A percentile compares a stretch with the other conserved stretches of the same genome.
phyloP scores from a whole-genome alignment of 1,284 basidiomycete genomes.

The Trichosporon faecale region DNA sequence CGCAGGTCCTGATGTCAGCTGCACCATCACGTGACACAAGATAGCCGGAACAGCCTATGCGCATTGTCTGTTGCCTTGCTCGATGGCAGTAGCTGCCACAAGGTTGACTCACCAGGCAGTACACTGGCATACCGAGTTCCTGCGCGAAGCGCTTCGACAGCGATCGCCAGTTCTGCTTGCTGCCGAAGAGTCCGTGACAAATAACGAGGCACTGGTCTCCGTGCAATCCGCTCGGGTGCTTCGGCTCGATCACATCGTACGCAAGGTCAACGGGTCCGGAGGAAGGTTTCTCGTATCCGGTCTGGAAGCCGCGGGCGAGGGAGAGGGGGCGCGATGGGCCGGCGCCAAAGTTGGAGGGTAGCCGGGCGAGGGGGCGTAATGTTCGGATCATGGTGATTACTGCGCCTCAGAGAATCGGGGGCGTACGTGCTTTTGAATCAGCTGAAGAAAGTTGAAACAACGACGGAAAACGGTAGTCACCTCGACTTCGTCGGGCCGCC shows the following conservation, averaged over 20 bases:
- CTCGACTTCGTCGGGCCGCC: not conserved
- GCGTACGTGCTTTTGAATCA: not conserved
- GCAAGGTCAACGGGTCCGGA: conserved; percentile 40
- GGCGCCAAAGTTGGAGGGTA: not conserved
- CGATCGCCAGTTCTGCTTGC: conserved; percentile 60
- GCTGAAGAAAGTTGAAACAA: not conserved
- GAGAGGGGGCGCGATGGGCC: not conserved
- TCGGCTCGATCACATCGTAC: conserved; percentile 40
- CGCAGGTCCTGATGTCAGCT: conserved; percentile 54
- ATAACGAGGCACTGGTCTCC: conserved; percentile 52
- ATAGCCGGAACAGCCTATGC: not conserved
- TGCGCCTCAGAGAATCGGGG: not conserved
- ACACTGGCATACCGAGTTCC: conserved; percentile 55
- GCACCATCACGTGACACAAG: not conserved
- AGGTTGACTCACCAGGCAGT: conserved; percentile 52
- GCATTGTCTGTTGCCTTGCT: not conserved
- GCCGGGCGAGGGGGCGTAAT: not conserved
- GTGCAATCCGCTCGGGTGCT: conserved; percentile 9
- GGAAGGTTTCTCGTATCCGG: conserved; percentile 3
- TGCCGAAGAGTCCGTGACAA: conserved; percentile 57
- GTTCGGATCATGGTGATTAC: not conserved
- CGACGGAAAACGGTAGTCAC: not conserved
- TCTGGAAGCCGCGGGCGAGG: not conserved
- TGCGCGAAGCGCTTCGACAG: conserved; percentile 55
- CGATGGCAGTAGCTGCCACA: not conserved